Conservation (phyloP, 139 green algal species). For the Chlamydomonas incerta region DNA sequence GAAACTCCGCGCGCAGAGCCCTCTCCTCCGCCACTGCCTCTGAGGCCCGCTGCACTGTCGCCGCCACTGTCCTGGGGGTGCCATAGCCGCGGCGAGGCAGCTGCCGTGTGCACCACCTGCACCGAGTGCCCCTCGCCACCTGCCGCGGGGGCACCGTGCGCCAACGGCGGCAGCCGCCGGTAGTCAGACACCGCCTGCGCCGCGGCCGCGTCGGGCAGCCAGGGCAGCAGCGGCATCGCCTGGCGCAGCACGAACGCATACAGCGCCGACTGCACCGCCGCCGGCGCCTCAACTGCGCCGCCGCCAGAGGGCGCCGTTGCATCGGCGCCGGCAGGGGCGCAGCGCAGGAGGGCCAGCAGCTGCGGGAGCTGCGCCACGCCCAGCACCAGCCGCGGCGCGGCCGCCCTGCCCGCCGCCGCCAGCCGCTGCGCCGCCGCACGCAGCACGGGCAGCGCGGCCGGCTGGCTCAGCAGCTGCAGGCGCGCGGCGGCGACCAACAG, state of each 20-base stretch:
- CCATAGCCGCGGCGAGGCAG: no score
- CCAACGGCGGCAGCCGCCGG: no score
- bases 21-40: no score
- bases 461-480: background rate
- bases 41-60: no score
- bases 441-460: slow-evolving; percentile 3
- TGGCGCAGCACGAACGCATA: background rate
- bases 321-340: background rate
- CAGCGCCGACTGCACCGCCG: background rate
- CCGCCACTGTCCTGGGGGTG: no score
- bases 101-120: no score
- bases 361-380: background rate
- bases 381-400: background rate
- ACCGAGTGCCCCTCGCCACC: no score
- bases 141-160: no score
- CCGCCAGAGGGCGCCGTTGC: background rate
- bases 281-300: background rate
- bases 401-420: background rate
- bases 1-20: no score
- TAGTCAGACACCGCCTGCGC: background rate
- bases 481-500: slow-evolving; percentile 23
- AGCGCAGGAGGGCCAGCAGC: background rate
- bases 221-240: background rate
- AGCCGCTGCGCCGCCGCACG: background rate
- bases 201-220: background rate